These are phyloP conservation scores for Chloris gayana DNA, from an alignment of 176 grass and related monocot species.

Conservation along the genomic window DNA sequence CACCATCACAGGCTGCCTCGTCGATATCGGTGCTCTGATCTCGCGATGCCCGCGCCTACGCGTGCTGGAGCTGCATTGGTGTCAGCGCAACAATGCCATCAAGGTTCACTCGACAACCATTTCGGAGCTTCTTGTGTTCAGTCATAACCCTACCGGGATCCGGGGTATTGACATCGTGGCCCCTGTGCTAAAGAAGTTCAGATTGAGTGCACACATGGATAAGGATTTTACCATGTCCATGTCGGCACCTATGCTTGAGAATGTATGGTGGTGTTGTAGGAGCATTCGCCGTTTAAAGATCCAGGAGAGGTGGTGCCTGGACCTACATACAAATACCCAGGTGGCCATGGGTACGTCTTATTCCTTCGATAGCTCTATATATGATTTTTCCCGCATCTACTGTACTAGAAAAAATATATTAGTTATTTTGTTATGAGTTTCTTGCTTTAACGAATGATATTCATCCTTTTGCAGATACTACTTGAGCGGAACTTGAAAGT, in stretches of 20 bases:
- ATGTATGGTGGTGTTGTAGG: too few relatives aligned
- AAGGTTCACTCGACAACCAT: not conserved
- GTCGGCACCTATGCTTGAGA: too few relatives aligned
- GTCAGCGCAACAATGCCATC: not conserved
- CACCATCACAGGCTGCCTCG: not conserved
- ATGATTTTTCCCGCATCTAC: too few relatives aligned
- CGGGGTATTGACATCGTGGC: not conserved
- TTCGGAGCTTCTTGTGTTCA: not conserved
- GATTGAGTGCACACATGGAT: too few relatives aligned
- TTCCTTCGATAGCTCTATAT: not conserved
- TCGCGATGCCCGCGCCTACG: not conserved
- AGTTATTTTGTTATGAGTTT: not conserved
- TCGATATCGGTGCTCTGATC: not conserved
- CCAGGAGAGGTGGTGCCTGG: not conserved
- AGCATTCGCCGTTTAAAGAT: not conserved
- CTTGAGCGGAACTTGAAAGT: not conserved
- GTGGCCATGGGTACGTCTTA: too few relatives aligned
- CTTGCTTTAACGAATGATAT: too few relatives aligned
- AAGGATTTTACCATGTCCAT: too few relatives aligned
- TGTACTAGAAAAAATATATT: too few relatives aligned
- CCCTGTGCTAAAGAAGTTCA: not conserved
- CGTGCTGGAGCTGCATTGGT: not conserved
- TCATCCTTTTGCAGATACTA: not conserved
- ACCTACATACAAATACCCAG: not conserved
- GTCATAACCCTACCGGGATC: too few relatives aligned